A percentile compares a stretch with the other conserved stretches of the same genome.
Evolutionary conservation across 345 rosid species (phyloP).

Genomic region (rapeseed (Brassica napus)): DNA sequence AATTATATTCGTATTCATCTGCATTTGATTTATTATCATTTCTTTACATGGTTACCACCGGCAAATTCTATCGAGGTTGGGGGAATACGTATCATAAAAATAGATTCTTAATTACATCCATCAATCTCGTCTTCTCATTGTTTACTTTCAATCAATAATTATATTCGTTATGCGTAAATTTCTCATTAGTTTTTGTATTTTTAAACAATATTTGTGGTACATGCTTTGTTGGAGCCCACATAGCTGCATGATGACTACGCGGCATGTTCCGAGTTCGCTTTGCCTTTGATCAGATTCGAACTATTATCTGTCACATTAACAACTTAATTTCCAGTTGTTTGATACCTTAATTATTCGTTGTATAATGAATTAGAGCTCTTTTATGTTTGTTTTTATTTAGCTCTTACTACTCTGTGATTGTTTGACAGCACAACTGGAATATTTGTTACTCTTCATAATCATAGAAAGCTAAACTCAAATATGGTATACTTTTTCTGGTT

Average conservation of each 20-base stretch:
- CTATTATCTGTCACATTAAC: slow-evolving; percentile 38
- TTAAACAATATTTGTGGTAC: slow-evolving; percentile 27
- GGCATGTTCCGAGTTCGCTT: slow-evolving; percentile 43
- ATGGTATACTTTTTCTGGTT: neutral
- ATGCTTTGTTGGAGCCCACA: slow-evolving; percentile 43
- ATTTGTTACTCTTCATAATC: slow-evolving; percentile 15
- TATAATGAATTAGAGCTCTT: neutral
- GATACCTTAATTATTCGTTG: slow-evolving; percentile 37
- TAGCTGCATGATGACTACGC: slow-evolving; percentile 46
- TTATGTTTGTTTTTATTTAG: neutral
- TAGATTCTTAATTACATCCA: slow-evolving; percentile 24
- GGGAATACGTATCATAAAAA: neutral
- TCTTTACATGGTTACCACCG: slow-evolving; percentile 7
- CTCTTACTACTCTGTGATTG: slow-evolving; percentile 16
- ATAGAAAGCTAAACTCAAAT: neutral
- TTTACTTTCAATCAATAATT: slow-evolving; percentile 8
- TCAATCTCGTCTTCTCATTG: slow-evolving; percentile 16
- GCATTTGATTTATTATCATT: neutral
- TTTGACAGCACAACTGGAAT: slow-evolving; percentile 23
- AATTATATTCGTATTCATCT: neutral
- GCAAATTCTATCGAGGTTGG: neutral
- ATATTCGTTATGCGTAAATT: slow-evolving; percentile 17
- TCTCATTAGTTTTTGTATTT: neutral
- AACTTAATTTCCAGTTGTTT: slow-evolving; percentile 24
- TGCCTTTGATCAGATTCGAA: slow-evolving; percentile 28